phyloP scores from a whole-genome alignment of 2,329 filamentous ascomycete genomes.

The Chaetomiaceae sp. region DNA sequence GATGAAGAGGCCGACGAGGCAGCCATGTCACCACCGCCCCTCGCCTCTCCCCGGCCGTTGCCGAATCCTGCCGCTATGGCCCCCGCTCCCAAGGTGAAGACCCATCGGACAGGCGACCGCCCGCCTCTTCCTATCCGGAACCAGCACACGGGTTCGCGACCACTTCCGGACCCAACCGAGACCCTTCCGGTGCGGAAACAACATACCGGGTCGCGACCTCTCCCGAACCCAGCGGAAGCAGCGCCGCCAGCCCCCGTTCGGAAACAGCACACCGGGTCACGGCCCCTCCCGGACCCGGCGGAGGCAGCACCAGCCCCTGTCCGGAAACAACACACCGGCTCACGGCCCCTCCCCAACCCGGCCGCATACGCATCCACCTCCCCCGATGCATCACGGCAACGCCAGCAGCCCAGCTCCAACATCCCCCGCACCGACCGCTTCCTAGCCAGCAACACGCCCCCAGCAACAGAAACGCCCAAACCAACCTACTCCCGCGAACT shows the following conservation, averaged over 20 bases:
- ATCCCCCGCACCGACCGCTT: conserved; percentile 54
- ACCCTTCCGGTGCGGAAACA: conserved; percentile 27
- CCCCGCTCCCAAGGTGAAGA: conserved; percentile 29
- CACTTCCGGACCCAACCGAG: too few relatives aligned
- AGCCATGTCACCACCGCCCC: conserved; percentile 20
- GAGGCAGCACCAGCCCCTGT: conserved; percentile 10
- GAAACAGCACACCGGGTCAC: conserved; percentile 5
- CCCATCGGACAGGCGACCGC: conserved; percentile 30
- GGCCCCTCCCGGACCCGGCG: neutral
- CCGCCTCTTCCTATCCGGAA: conserved; percentile 25
- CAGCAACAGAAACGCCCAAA: conserved; percentile 37
- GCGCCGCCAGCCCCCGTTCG: conserved; percentile 15
- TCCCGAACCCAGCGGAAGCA: conserved; percentile 37
- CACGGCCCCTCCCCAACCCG: conserved; percentile 41
- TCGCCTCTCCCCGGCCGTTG: conserved; percentile 37
- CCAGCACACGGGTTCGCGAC: conserved; percentile 30
- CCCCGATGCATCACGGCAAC: conserved; percentile 5
- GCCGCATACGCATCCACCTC: conserved; percentile 20
- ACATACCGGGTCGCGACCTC: conserved; percentile 37
- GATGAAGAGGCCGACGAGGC: conserved; percentile 20
- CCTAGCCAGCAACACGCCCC: conserved; percentile 51
- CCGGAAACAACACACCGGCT: conserved; percentile 27
- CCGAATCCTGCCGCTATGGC: conserved; percentile 36
- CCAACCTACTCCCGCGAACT: conserved; percentile 54
- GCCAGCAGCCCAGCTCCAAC: conserved; percentile 12